Evolutionary conservation across 2,329 filamentous ascomycete genomes (phyloP).

Genomic region (Capronia americana): DNA sequence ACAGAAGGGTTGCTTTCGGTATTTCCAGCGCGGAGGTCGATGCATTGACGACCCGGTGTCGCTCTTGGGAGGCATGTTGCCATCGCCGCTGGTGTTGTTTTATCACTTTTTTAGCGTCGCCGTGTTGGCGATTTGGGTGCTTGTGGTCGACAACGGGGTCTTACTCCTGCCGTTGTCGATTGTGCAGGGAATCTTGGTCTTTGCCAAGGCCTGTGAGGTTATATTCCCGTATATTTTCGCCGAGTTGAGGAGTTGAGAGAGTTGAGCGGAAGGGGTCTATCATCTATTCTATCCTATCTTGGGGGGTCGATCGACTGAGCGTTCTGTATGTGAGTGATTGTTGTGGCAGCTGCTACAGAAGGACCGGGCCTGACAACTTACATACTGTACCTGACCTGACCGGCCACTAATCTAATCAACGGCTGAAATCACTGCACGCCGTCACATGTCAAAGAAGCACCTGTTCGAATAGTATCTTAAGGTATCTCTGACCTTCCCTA

Average conservation of each 20-base stretch:
- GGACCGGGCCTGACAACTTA: no score
- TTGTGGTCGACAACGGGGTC: constrained; percentile 58
- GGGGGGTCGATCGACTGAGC: neutral
- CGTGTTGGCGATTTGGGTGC: constrained; percentile 80
- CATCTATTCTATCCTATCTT: neutral
- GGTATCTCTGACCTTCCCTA: no score
- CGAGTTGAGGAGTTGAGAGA: constrained; percentile 60
- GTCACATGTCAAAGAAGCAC: no score
- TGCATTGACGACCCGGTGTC: constrained; percentile 80
- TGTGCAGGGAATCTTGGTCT: constrained; percentile 70
- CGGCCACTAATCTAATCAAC: no score
- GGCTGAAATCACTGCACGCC: no score
- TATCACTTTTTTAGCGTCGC: constrained; percentile 96
- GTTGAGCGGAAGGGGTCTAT: neutral
- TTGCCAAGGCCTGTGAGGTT: constrained; percentile 80
- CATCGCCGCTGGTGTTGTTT: constrained; percentile 76
- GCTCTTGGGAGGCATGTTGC: constrained; percentile 80
- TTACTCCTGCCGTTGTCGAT: constrained; percentile 69
- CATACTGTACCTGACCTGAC: no score
- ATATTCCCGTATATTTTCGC: constrained; percentile 81
- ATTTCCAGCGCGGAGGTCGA: constrained; percentile 78
- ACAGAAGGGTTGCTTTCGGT: constrained; percentile 88
- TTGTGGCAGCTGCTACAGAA: no score
- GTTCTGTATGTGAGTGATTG: neutral
- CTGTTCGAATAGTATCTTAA: no score